Conservation (phyloP, 2,329 filamentous ascomycete genomes). For the Berkeleyomyces basicola region DNA sequence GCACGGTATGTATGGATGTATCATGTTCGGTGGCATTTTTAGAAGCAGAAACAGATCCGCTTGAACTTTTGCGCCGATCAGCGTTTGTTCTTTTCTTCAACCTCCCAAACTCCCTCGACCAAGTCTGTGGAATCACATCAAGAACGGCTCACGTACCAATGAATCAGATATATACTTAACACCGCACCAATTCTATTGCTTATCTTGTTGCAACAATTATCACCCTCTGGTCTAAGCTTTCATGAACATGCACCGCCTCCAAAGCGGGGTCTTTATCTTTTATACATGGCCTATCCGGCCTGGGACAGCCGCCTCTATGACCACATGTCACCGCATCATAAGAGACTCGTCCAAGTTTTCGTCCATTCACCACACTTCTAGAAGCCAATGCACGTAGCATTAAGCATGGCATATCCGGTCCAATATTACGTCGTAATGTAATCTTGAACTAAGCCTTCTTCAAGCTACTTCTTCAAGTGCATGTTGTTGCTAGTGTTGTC, state of each 20-base stretch:
- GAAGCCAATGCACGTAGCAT: no score
- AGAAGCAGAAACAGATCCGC: no score
- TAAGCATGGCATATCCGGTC: background rate
- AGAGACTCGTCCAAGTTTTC: background rate
- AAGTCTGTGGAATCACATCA: no score
- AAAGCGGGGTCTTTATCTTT: background rate
- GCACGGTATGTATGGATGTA: no score
- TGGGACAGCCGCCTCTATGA: background rate
- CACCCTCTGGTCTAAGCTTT: background rate
- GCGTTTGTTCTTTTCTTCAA: no score
- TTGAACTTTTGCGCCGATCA: no score
- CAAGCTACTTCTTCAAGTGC: no score
- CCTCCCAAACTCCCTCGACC: no score
- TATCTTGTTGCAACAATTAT: background rate
- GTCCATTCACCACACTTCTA: background rate
- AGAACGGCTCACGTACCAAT: background rate
- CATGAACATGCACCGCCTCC: conserved; percentile 1
- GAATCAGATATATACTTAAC: background rate
- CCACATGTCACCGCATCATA: background rate
- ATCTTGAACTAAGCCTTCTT: no score
- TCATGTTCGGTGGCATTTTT: no score
- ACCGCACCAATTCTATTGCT: background rate
- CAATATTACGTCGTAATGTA: no score
- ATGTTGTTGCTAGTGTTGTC: no score
- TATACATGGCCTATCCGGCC: background rate